A percentile compares a stretch with the other conserved stretches of the same genome.
These are phyloP conservation scores for Hyphopichia wangnamkhiaoensis DNA, from an alignment of 1,139 yeast species.

Conservation along the genomic window DNA sequence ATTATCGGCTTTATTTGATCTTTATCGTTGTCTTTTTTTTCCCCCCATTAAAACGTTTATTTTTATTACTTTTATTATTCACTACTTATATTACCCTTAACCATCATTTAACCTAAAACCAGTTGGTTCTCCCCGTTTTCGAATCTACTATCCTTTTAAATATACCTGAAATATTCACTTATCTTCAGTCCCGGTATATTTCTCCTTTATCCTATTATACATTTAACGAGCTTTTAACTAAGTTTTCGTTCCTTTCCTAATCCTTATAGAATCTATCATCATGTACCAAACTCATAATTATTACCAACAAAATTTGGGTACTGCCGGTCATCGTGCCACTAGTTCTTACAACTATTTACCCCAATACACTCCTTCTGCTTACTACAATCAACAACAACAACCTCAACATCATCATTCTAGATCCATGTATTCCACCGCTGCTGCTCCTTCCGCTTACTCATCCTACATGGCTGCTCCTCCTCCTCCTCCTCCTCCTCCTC, in stretches of 20 bases:
- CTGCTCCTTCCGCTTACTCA: conserved; percentile 1
- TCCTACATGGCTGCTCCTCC: background rate
- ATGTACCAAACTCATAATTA: conserved; percentile 22
- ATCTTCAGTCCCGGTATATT: background rate
- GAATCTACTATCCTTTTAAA: no score
- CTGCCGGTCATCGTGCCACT: conserved; percentile 41
- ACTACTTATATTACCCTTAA: no score
- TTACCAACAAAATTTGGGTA: conserved; percentile 32
- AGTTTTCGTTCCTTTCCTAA: conserved; percentile 30
- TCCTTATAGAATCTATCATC: conserved; percentile 4
- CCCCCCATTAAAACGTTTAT: no score
- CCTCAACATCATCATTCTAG: conserved; percentile 13
- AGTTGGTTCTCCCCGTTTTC: no score
- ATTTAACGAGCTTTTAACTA: conserved; percentile 46
- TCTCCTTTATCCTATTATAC: background rate
- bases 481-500: conserved; percentile 13
- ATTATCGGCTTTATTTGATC: no score
- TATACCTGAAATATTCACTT: background rate
- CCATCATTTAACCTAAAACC: no score
- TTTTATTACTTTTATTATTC: no score
- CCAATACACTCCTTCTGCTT: conserved; percentile 12
- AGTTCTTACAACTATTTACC: conserved; percentile 30
- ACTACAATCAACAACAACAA: conserved; percentile 9
- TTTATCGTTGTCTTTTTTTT: no score
- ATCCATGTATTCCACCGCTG: conserved; percentile 11